These are phyloP conservation scores for Clarireedia hainanense DNA, from an alignment of 2,329 filamentous ascomycete species.

Conservation along the genomic window DNA sequence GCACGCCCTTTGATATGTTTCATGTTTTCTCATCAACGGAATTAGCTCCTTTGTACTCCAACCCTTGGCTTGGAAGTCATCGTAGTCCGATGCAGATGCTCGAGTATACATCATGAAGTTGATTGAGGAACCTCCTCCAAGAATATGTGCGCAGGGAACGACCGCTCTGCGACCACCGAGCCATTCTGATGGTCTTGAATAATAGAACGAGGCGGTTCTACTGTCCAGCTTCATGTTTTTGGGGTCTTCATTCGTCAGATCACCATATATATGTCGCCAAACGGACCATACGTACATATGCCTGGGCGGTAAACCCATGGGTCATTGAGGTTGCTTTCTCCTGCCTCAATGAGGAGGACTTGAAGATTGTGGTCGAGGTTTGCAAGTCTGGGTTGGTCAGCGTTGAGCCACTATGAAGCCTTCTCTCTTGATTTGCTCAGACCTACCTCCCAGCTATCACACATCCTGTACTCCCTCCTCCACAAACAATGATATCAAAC, in stretches of 20 bases:
- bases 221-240: constrained; percentile 39
- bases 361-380: constrained; percentile 38
- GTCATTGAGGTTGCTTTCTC: constrained; percentile 44
- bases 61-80: constrained; percentile 46
- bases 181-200: constrained; percentile 48
- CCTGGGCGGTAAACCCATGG: constrained; percentile 44
- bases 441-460: constrained; percentile 38
- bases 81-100: constrained; percentile 40
- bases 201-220: constrained; percentile 59
- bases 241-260: constrained; percentile 19
- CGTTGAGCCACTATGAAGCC: neutral
- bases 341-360: constrained; percentile 46
- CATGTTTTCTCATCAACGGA: constrained; percentile 48
- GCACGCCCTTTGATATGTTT: constrained; percentile 45
- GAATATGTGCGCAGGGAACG: constrained; percentile 38
- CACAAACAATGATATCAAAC: constrained; percentile 45
- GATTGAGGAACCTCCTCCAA: constrained; percentile 56
- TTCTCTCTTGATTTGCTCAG: neutral
- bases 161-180: constrained; percentile 50
- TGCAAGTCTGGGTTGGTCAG: constrained; percentile 34
- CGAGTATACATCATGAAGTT: constrained; percentile 50
- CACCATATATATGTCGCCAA: constrained; percentile 31
- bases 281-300: constrained; percentile 38
- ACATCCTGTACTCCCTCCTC: constrained; percentile 41
- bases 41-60: constrained; percentile 46